Conservation (phyloP, 257 asterid genomes). For the Nicotiana sylvestris region DNA sequence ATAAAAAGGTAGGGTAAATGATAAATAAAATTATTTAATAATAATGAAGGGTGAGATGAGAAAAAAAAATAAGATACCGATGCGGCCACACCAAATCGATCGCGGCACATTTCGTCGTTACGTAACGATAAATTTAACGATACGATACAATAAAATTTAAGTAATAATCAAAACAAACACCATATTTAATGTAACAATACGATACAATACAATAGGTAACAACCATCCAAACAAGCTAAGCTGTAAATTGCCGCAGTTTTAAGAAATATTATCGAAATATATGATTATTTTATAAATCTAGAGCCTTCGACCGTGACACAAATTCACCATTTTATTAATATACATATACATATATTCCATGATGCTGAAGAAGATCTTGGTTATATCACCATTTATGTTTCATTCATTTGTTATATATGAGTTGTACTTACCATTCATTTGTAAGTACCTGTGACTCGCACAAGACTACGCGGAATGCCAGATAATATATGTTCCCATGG, state of each 20-base stretch:
- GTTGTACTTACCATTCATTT: not conserved
- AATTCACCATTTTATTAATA: not conserved
- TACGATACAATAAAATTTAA: too few species aligned
- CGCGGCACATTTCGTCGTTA: too few species aligned
- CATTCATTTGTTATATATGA: not conserved
- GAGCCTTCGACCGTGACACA: not conserved
- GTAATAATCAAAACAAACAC: too few species aligned
- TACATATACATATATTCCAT: not conserved
- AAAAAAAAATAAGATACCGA: too few species aligned
- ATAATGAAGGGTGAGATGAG: too few species aligned
- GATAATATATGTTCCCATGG: not conserved
- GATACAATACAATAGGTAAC: too few species aligned
- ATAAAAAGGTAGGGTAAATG: too few species aligned
- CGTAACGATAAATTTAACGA: too few species aligned
- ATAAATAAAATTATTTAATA: too few species aligned
- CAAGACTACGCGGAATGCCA: not conserved
- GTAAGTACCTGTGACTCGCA: not conserved
- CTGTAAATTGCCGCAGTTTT: not conserved
- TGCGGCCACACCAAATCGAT: too few species aligned
- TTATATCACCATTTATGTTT: not conserved
- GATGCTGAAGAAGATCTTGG: not conserved
- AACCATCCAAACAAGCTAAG: too few species aligned
- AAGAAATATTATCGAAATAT: not conserved
- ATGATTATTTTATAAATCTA: not conserved
- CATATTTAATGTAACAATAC: too few species aligned